phyloP scores from a whole-genome alignment of 768 basidiomycete genomes.

The Tylopilus sp. region DNA sequence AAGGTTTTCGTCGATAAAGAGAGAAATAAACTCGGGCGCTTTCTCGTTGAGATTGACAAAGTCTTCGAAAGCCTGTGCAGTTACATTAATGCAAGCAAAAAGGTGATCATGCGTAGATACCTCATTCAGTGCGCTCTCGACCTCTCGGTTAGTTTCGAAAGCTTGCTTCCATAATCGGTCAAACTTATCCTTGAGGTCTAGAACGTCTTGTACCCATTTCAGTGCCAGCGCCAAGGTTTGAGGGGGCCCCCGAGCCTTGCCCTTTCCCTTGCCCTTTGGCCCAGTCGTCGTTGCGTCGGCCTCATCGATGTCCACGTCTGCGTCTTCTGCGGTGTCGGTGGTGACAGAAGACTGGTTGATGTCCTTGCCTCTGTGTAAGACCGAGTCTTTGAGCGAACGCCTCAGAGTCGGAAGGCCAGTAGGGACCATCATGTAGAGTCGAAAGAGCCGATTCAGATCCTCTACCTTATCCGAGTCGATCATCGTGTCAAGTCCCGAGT shows the following conservation, averaged over 20 bases:
- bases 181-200: constrained; percentile 90
- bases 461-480: constrained; percentile 74
- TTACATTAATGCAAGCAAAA: constrained; percentile 1
- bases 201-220: constrained; percentile 90
- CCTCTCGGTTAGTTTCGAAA: constrained; percentile 66
- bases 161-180: constrained; percentile 69
- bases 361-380: constrained; percentile 69
- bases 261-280: constrained; percentile 52
- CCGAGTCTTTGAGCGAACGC: constrained; percentile 65
- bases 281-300: constrained; percentile 34
- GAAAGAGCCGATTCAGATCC: constrained; percentile 77
- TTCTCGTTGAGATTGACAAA: constrained; percentile 89
- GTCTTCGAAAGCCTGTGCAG: constrained; percentile 77
- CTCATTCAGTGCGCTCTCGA: constrained; percentile 83
- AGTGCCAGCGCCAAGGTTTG: constrained; percentile 60
- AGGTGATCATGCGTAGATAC: constrained; percentile 39
- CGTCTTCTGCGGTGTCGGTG: constrained; percentile 35
- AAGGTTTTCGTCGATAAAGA: constrained; percentile 96
- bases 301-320: constrained; percentile 34
- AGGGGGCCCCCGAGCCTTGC: constrained; percentile 43
- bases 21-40: constrained; percentile 90
- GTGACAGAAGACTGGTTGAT: constrained; percentile 66
- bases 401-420: constrained; percentile 64
- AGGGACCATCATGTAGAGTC: constrained; percentile 65
- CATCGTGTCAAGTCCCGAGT: constrained; percentile 86